A percentile compares a stretch with the other conserved stretches of the same genome.
These are phyloP conservation scores for Neurospora tetrasperma DNA, from an alignment of 495 filamentous ascomycete genomes.

Conservation along the genomic window DNA sequence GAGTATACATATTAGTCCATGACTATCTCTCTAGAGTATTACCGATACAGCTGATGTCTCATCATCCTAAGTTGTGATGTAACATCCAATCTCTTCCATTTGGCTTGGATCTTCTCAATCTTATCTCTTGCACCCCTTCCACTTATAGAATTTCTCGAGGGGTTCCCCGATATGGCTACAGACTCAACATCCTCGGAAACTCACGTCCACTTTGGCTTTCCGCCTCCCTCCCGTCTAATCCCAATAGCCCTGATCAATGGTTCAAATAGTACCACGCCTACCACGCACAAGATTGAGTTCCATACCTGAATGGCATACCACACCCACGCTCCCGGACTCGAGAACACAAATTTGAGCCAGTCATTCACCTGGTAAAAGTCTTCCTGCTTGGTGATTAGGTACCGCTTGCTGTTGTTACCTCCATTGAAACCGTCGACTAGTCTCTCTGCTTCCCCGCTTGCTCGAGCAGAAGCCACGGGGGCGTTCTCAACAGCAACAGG, in stretches of 20 bases:
- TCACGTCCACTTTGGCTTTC: neutral
- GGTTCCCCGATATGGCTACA: neutral
- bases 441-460: neutral
- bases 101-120: neutral
- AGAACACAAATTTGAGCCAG: conserved; percentile 57
- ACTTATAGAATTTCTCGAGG: neutral
- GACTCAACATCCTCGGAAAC: neutral
- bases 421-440: neutral
- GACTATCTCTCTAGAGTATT: neutral
- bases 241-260: conserved; percentile 9
- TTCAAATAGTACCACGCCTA: conserved; percentile 33
- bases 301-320: conserved; percentile 46
- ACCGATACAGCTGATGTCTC: neutral
- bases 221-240: neutral
- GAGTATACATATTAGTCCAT: neutral
- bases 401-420: conserved; percentile 22
- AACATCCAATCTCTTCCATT: neutral
- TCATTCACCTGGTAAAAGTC: conserved; percentile 77
- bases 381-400: conserved; percentile 65
- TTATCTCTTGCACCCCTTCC: neutral
- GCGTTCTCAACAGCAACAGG: neutral
- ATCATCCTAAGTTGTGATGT: neutral
- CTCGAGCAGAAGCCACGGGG: neutral
- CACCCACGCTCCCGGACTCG: conserved; percentile 38
- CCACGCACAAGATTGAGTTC: conserved; percentile 50